Evolutionary conservation across 129 eudicot species (phyloP), one percentile per base, ranked within the genome.

Genomic region (Flaveria robusta): DNA sequence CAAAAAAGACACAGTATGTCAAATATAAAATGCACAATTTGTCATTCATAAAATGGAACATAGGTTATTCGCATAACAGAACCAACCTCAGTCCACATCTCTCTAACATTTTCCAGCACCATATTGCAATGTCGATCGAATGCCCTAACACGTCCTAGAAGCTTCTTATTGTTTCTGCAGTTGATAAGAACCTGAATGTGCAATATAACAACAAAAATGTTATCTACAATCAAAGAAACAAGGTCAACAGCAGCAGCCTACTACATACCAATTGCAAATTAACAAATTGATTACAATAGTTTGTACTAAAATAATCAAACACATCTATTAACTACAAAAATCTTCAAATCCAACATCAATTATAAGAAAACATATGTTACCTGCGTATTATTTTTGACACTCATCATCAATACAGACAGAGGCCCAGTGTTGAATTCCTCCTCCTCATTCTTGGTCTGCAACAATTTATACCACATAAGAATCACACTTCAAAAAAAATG

Each of bases 371-470:
- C 7, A 8, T 41, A 24, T 29, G 46, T 69, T 85, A 92, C 96
- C 96, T 90, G 94, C n/a, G 96, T 92, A 74, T 92, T 92, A 31
- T 92, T 92, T 78, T 90, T 92, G 3, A 92, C 98, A 83, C 98
- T 92, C 98, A 92, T 84, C 98, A 90, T 89, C 81, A 92, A 71
- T 19, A 92, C 91, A 49, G 98, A 92, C 14, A 92, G 89, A 13
- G 98, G 98, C 13, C 98, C 98, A 2, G 98, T 92, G 87, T 87
- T 90, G 81, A 92, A 92, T 75, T 92, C 98, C 85, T 92, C 98
- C 69, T 92, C 98, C 82, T 92, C 98, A 52, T 92, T 92, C 85
- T 92, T 92, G 0, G 79, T 78, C 93, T 89, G 84, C 23, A 24
- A 80, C 9, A 74, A 46, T 43, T 29, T 47, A 50, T 9, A 59